Percentiles rank a stretch among this genome's conserved stretches.
These are phyloP conservation scores for Dioscorea zingiberensis DNA, from an alignment of 106 monocot species.

Conservation along the genomic window DNA sequence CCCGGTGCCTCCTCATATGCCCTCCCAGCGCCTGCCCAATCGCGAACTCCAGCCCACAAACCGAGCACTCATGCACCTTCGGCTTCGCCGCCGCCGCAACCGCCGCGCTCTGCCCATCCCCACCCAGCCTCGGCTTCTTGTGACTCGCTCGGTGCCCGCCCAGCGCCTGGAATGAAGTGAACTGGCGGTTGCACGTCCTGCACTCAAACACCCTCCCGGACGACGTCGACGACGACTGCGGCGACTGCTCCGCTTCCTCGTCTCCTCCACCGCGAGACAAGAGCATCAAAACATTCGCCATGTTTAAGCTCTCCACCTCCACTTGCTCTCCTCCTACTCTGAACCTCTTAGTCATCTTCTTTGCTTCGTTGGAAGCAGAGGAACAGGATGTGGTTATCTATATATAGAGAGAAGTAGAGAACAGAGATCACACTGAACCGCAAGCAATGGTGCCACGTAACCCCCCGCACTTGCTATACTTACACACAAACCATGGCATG, in stretches of 20 bases:
- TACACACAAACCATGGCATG: not conserved
- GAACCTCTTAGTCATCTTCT: not conserved
- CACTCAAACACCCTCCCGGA: slow-evolving; percentile 7
- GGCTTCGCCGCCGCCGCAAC: not conserved
- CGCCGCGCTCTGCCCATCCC: not conserved
- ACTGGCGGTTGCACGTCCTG: slow-evolving; percentile 22
- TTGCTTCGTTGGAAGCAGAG: not conserved
- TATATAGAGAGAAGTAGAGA: not conserved
- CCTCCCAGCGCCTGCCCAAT: slow-evolving; percentile 13
- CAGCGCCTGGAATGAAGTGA: slow-evolving; percentile 42
- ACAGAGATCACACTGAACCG: not conserved
- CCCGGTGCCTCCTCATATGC: slow-evolving; percentile 14
- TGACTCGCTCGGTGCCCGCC: slow-evolving; percentile 67
- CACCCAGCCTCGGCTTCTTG: slow-evolving; percentile 33
- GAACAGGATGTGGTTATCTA: not conserved
- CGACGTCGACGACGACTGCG: not conserved
- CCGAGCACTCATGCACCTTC: slow-evolving; percentile 13
- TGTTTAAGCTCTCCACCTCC: slow-evolving; percentile 5
- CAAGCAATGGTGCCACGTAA: not conserved
- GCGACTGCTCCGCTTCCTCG: not conserved
- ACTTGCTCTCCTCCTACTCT: too few species aligned
- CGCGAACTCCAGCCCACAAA: slow-evolving; percentile 13
- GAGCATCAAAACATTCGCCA: slow-evolving; percentile 9
- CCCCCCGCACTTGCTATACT: not conserved
- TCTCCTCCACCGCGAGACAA: not conserved